Percentiles rank a stretch among this genome's conserved stretches.
These are phyloP conservation scores for Acrodontium crateriforme DNA, from an alignment of 2,329 filamentous ascomycete genomes.

Conservation along the genomic window DNA sequence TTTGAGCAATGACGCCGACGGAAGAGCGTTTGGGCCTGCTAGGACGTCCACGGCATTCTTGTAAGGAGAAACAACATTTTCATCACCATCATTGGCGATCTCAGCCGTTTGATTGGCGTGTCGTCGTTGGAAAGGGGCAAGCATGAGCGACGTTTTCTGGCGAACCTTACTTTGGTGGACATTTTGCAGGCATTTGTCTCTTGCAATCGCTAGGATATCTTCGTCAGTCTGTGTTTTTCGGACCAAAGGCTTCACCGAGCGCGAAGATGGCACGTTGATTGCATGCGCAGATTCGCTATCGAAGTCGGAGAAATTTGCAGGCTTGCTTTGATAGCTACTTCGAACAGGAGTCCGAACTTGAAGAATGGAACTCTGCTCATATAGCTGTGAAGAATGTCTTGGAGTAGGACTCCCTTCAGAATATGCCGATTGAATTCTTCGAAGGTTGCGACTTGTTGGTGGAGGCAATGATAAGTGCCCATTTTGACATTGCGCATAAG, in stretches of 20 bases:
- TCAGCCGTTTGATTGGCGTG: conserved; percentile 5
- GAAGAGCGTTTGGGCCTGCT: conserved; percentile 1
- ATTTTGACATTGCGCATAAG: not conserved
- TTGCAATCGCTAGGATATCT: conserved; percentile 17
- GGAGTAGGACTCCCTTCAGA: conserved; percentile 15
- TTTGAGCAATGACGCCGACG: not conserved
- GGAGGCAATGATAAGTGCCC: conserved; percentile 2
- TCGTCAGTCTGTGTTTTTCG: conserved; percentile 15
- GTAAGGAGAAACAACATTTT: conserved; percentile 14
- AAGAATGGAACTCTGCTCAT: conserved; percentile 6
- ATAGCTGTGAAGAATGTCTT: conserved; percentile 6
- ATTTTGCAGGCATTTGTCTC: conserved; percentile 28
- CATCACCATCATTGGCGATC: conserved; percentile 8
- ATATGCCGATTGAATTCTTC: conserved; percentile 9
- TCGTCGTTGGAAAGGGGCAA: conserved; percentile 31
- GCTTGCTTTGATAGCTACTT: conserved; percentile 4
- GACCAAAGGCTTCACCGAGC: conserved; percentile 6
- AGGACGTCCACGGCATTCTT: conserved; percentile 14
- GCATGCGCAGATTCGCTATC: too few species aligned
- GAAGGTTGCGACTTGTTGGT: conserved; percentile 3
- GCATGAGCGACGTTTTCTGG: conserved; percentile 30
- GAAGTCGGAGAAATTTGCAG: conserved; percentile 4
- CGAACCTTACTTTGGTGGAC: conserved; percentile 28
- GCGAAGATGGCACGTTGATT: not conserved
- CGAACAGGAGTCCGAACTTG: conserved; percentile 5